These are phyloP conservation scores for Peniophora sp. DNA, from an alignment of 1,284 basidiomycete species.

Conservation along the genomic window DNA sequence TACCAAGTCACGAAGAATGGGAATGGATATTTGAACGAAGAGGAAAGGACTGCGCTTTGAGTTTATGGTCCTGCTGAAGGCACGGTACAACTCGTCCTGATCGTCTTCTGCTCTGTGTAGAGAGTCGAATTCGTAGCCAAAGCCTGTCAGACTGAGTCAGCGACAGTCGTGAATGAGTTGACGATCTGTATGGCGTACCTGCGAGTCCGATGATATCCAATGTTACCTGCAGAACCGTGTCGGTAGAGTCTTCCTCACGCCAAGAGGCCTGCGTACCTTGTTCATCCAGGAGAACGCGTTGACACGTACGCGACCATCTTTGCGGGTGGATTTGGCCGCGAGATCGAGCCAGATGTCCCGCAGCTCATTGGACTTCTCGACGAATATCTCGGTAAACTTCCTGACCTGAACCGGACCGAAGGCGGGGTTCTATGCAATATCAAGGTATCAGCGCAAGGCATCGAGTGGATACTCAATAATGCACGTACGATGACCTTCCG, in stretches of 20 bases:
- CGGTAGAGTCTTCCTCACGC: no score
- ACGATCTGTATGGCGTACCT: constrained; percentile 17
- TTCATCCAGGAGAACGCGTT: constrained; percentile 33
- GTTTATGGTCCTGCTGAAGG: constrained; percentile 26
- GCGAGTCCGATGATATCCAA: constrained; percentile 42
- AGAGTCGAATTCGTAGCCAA: constrained; percentile 12
- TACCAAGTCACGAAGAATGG: constrained; percentile 34
- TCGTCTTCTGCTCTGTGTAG: constrained; percentile 6
- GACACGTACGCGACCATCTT: constrained; percentile 7
- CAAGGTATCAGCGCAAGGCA: not conserved
- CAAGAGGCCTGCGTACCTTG: constrained; percentile 9
- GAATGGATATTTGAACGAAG: constrained; percentile 26
- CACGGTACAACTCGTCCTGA: constrained; percentile 22
- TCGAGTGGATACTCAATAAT: not conserved
- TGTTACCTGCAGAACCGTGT: no score
- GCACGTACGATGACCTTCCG: constrained; percentile 6
- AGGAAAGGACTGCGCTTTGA: constrained; percentile 14
- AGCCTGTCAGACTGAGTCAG: constrained; percentile 8
- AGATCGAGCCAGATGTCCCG: constrained; percentile 14
- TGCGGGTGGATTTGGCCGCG: constrained; percentile 3
- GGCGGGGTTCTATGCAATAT: constrained; percentile 18
- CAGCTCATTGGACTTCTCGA: constrained; percentile 18
- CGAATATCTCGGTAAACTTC: constrained; percentile 20
- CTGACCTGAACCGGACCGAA: constrained; percentile 22
- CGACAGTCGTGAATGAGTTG: not conserved